Percentiles rank a stretch among this genome's conserved stretches.
phyloP scores from a whole-genome alignment of 1,284 basidiomycete species.

The Golubevia sp. region DNA sequence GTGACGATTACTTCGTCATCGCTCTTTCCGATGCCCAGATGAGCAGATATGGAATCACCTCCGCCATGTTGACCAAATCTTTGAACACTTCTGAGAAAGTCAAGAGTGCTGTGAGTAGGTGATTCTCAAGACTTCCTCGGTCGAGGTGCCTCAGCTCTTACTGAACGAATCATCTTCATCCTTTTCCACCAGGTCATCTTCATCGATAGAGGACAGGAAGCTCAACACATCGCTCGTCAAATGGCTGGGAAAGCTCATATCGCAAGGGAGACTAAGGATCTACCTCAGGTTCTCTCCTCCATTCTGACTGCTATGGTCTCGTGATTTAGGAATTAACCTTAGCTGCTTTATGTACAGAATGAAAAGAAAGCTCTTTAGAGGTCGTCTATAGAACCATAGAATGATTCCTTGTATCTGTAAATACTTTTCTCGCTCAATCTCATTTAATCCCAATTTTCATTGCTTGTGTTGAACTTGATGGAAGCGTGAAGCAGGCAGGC shows the following conservation, averaged over 20 bases:
- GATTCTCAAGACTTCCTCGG: too few relatives aligned
- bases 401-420: too few relatives aligned
- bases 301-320: conserved; percentile 44
- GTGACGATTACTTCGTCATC: conserved; percentile 63
- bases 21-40: conserved; percentile 62
- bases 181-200: conserved; percentile 31
- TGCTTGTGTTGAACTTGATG: too few relatives aligned
- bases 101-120: conserved; percentile 21
- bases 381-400: too few relatives aligned
- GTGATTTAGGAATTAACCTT: too few relatives aligned
- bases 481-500: too few relatives aligned
- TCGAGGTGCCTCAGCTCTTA: too few relatives aligned
- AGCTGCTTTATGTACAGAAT: too few relatives aligned
- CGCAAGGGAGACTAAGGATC: conserved; percentile 39
- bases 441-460: too few relatives aligned
- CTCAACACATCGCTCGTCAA: conserved; percentile 24
- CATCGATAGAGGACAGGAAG: conserved; percentile 48
- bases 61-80: conserved; percentile 26
- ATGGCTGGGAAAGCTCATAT: conserved; percentile 49
- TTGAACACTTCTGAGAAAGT: conserved; percentile 43
- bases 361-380: too few relatives aligned
- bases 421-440: too few relatives aligned
- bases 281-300: conserved; percentile 43
- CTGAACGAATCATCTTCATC: too few relatives aligned
- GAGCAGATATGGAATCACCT: conserved; percentile 58